phyloP scores from a whole-genome alignment of 2,329 filamentous ascomycete species.

The Clarireedia monteithiana region DNA sequence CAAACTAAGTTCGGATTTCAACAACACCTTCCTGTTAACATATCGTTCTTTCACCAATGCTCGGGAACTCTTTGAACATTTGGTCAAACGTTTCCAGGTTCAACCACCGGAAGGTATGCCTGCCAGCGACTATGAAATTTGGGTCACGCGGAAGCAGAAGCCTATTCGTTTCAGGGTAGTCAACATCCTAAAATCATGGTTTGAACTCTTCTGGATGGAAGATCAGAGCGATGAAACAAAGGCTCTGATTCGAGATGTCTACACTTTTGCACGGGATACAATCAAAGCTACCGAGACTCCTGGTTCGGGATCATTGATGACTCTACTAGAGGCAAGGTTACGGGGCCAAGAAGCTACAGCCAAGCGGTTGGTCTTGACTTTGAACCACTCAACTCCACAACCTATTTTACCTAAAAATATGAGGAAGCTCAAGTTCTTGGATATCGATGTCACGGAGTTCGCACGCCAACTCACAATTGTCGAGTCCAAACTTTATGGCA shows the following conservation, averaged over 20 bases:
- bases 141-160: conserved; percentile 93
- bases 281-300: conserved; percentile 92
- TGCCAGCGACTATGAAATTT: conserved; percentile 70
- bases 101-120: conserved; percentile 80
- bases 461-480: conserved; percentile 97
- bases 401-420: conserved; percentile 98
- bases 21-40: conserved; percentile 94
- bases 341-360: conserved; percentile 80
- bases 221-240: conserved; percentile 76
- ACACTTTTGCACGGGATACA: conserved; percentile 83
- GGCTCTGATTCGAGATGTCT: conserved; percentile 79
- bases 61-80: conserved; percentile 81
- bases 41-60: conserved; percentile 93
- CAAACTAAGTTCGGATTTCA: conserved; percentile 89
- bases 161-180: conserved; percentile 93
- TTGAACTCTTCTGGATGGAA: conserved; percentile 99
- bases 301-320: conserved; percentile 75
- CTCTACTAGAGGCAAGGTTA: conserved; percentile 80
- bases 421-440: conserved; percentile 98
- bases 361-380: conserved; percentile 78
- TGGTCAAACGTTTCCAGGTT: conserved; percentile 86
- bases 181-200: conserved; percentile 97
- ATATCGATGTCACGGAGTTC: conserved; percentile 93
- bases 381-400: conserved; percentile 72
- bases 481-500: conserved; percentile 87